Percentiles rank a stretch among this genome's conserved stretches.
Conservation (phyloP, 495 filamentous ascomycete genomes). For the Glarea lozoyensis region DNA sequence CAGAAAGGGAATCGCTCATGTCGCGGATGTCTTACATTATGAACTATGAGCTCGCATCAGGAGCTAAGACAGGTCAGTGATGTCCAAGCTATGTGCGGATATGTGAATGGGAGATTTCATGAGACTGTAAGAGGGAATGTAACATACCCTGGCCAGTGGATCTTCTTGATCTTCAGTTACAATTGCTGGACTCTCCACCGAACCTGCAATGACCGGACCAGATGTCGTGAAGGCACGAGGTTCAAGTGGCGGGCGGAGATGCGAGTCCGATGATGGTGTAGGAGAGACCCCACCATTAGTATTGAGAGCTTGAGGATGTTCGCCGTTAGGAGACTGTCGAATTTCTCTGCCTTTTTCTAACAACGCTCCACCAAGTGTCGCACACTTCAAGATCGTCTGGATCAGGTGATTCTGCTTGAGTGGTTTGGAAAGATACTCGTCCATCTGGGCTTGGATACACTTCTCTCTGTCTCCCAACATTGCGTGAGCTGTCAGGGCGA, state of each 20-base stretch:
- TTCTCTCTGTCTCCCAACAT: constrained; percentile 99
- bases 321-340: constrained; percentile 45
- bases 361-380: constrained; percentile 82
- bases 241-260: constrained; percentile 28
- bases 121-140: too few relatives aligned
- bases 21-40: constrained; percentile 19
- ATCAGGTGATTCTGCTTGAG: constrained; percentile 97
- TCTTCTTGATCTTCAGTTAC: constrained; percentile 55
- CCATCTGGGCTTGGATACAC: constrained; percentile 98
- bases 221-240: constrained; percentile 54
- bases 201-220: constrained; percentile 40
- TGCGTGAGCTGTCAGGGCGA: constrained; percentile 94
- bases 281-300: constrained; percentile 3
- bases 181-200: constrained; percentile 51
- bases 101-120: too few relatives aligned
- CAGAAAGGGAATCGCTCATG: too few relatives aligned
- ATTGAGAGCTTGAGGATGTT: constrained; percentile 27
- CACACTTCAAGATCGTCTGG: constrained; percentile 95
- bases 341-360: constrained; percentile 62
- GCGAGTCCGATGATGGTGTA: neutral
- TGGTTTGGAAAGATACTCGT: constrained; percentile 97
- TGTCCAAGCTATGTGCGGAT: too few relatives aligned
- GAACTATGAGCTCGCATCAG: constrained; percentile 41
- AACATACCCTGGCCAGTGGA: constrained; percentile 64
- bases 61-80: constrained; percentile 31